Percentiles rank a stretch among this genome's conserved stretches.
These are phyloP conservation scores for Medicago arabica DNA, from an alignment of 306 rosid species.

Conservation along the genomic window DNA sequence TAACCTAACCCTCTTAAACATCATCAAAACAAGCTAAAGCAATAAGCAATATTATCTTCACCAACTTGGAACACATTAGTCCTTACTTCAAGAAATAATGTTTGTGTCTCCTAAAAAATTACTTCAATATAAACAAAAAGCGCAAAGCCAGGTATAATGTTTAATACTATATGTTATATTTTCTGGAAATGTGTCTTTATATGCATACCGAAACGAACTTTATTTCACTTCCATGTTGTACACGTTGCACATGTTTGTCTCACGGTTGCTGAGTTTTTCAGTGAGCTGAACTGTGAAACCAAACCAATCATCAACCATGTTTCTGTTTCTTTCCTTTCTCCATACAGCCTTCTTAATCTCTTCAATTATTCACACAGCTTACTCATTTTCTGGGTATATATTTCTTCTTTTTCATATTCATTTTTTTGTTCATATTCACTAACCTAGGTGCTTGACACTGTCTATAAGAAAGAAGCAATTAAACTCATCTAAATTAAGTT, in stretches of 20 bases:
- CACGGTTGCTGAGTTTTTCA: slow-evolving; percentile 18
- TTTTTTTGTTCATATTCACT: too few species aligned
- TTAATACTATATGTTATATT: neutral
- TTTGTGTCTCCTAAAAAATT: neutral
- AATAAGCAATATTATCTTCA: too few species aligned
- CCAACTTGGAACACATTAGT: too few species aligned
- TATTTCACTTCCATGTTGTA: neutral
- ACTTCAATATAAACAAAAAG: too few species aligned
- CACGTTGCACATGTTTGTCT: slow-evolving; percentile 10
- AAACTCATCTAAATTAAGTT: too few species aligned
- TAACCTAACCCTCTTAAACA: too few species aligned
- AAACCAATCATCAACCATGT: slow-evolving; percentile 28
- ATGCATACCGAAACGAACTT: neutral
- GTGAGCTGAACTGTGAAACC: neutral
- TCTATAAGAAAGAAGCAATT: too few species aligned
- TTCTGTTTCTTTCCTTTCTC: slow-evolving; percentile 34
- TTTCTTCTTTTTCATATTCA: too few species aligned
- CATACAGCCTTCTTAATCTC: slow-evolving; percentile 38
- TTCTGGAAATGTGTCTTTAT: neutral
- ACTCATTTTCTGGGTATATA: slow-evolving; percentile 51
- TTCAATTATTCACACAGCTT: neutral
- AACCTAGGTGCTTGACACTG: too few species aligned
- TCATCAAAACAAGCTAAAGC: too few species aligned
- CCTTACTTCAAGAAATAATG: neutral
- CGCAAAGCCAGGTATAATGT: too few species aligned